Conservation (phyloP, 1,284 basidiomycete species). For the Apiotrichum gamsii region DNA sequence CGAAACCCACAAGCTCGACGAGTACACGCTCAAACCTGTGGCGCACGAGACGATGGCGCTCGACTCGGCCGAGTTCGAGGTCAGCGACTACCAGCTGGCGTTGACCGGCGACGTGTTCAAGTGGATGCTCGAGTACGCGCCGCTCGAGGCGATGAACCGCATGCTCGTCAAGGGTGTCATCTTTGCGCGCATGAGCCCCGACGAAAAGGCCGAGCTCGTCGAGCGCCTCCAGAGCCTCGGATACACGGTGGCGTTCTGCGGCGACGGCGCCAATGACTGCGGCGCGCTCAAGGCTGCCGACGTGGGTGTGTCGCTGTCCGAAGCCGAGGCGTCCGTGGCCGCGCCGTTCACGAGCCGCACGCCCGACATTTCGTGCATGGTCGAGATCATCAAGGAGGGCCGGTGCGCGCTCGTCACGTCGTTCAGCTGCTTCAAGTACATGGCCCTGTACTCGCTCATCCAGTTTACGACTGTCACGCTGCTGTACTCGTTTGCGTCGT, state of each 20-base stretch:
- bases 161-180: constrained; percentile 99
- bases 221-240: constrained; percentile 88
- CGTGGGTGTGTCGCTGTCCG: constrained; percentile 91
- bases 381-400: constrained; percentile 95
- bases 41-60: constrained; percentile 54
- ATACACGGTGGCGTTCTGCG: constrained; percentile 97
- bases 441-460: constrained; percentile 56
- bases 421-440: constrained; percentile 99
- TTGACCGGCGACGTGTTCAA: constrained; percentile 96
- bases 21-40: constrained; percentile 76
- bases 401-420: constrained; percentile 92
- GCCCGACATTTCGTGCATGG: constrained; percentile 91
- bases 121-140: constrained; percentile 96
- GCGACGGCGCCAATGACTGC: constrained; percentile 98
- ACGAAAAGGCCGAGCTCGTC: constrained; percentile 98
- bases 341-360: constrained; percentile 93
- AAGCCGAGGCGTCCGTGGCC: constrained; percentile 98
- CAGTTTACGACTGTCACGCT: constrained; percentile 69
- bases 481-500: constrained; percentile 92
- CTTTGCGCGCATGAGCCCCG: constrained; percentile 98
- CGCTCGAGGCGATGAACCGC: constrained; percentile 85
- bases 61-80: constrained; percentile 66
- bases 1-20: constrained; percentile 73
- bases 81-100: constrained; percentile 77
- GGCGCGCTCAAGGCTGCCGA: constrained; percentile 98